Evolutionary conservation across 169 alveolate species (phyloP).

Genomic region (Plasmodium malariae): DNA sequence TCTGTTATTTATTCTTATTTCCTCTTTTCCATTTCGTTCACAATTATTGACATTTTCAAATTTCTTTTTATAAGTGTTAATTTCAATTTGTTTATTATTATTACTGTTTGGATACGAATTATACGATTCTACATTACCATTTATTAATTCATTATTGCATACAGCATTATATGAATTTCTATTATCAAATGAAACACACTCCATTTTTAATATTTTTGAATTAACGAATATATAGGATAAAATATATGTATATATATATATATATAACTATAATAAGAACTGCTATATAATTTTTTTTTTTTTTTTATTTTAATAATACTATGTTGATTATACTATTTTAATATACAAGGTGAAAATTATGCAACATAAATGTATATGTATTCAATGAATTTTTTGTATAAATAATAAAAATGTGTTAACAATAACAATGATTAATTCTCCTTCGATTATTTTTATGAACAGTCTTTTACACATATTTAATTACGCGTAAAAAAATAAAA

Average conservation of each 20-base stretch:
- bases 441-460: slow-evolving; percentile 8
- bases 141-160: slow-evolving; percentile 22
- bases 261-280: neutral
- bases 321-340: slow-evolving; percentile 11
- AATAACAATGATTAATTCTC: slow-evolving; percentile 3
- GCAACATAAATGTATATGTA: slow-evolving; percentile 17
- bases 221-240: neutral
- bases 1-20: slow-evolving; percentile 14
- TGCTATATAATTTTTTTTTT: neutral
- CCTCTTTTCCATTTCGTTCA: slow-evolving; percentile 18
- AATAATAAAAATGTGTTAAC: slow-evolving; percentile 11
- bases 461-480: slow-evolving; percentile 9
- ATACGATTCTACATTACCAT: slow-evolving; percentile 6
- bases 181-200: slow-evolving; percentile 51
- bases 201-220: slow-evolving; percentile 22
- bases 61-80: slow-evolving; percentile 3
- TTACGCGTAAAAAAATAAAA: slow-evolving; percentile 1
- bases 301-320: neutral
- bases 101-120: slow-evolving; percentile 1
- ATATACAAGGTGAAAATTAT: slow-evolving; percentile 1
- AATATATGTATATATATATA: slow-evolving; percentile 1
- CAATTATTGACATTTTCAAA: neutral
- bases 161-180: slow-evolving; percentile 14
- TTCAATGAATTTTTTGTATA: slow-evolving; percentile 22
- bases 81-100: slow-evolving; percentile 13